These are phyloP conservation scores for Ganoderma boninense DNA, from an alignment of 1,284 basidiomycete species.

Conservation along the genomic window DNA sequence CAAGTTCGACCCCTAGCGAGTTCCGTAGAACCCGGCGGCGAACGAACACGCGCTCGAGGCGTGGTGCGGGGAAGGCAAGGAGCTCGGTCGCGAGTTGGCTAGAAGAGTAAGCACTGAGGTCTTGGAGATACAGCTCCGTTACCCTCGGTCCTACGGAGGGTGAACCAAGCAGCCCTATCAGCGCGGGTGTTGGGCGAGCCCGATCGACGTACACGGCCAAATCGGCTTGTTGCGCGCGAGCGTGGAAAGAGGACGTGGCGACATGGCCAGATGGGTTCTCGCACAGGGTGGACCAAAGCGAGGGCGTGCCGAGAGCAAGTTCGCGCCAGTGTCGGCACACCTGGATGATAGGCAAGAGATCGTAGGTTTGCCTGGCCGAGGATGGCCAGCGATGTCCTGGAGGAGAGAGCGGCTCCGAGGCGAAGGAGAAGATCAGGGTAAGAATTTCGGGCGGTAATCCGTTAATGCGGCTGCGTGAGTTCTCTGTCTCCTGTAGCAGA, in stretches of 20 bases:
- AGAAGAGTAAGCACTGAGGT: conserved; percentile 12
- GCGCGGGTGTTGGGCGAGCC: conserved; percentile 12
- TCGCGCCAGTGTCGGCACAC: conserved; percentile 30
- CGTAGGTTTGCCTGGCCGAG: conserved; percentile 21
- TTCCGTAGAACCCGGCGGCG: conserved; percentile 4
- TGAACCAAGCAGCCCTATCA: conserved; percentile 1
- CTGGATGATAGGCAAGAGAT: conserved; percentile 28
- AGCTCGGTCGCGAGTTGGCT: conserved; percentile 13
- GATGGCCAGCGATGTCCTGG: conserved; percentile 1
- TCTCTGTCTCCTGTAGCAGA: conserved; percentile 23
- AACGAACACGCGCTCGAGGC: conserved; percentile 19
- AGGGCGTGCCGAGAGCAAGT: conserved; percentile 25
- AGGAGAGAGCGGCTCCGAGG: conserved; percentile 9
- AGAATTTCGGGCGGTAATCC: conserved; percentile 27
- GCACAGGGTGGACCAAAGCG: conserved; percentile 30
- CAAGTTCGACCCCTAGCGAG: background rate
- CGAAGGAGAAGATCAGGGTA: conserved; percentile 21
- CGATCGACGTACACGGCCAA: conserved; percentile 23
- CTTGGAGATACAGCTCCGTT: conserved; percentile 20
- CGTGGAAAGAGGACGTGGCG: conserved; percentile 14
- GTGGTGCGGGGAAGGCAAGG: conserved; percentile 21
- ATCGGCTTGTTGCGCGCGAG: conserved; percentile 17
- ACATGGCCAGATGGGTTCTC: conserved; percentile 9
- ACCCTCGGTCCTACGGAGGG: conserved; percentile 12
- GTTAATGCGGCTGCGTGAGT: conserved; percentile 16